A percentile compares a stretch with the other conserved stretches of the same genome.
phyloP scores from a whole-genome alignment of 163 green algal genomes.

The Trebouxiophyceae sp. region DNA sequence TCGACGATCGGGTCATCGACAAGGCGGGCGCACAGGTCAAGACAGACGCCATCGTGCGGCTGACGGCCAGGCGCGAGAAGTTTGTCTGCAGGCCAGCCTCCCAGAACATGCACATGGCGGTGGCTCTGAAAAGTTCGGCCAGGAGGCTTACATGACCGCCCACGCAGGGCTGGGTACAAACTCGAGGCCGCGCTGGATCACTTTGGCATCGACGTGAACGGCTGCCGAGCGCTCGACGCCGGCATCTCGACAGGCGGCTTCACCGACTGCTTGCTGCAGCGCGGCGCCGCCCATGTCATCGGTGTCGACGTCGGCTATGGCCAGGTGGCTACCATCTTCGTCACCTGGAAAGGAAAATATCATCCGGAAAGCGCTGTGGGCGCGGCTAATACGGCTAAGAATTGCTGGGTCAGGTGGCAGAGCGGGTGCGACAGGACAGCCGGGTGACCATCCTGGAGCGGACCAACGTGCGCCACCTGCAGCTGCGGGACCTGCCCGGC shows the following conservation, averaged over 20 bases:
- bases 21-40: constrained; percentile 63
- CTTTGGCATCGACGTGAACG: constrained; percentile 70
- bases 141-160: too few relatives aligned
- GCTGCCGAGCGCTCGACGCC: constrained; percentile 70
- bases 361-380: too few relatives aligned
- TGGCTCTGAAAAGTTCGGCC: background rate
- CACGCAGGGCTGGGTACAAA: constrained; percentile 75
- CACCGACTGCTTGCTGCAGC: constrained; percentile 94
- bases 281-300: constrained; percentile 70
- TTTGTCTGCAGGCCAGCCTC: constrained; percentile 22
- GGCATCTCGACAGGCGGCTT: constrained; percentile 96
- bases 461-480: constrained; percentile 86
- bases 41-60: constrained; percentile 31
- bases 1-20: constrained; percentile 55
- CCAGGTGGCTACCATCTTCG: constrained; percentile 24
- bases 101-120: background rate
- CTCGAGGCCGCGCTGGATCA: constrained; percentile 82
- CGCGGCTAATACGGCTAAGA: too few relatives aligned
- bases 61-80: constrained; percentile 60
- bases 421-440: constrained; percentile 68
- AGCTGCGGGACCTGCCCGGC: constrained; percentile 44
- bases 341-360: too few relatives aligned
- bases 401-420: constrained; percentile 58
- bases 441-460: constrained; percentile 84
- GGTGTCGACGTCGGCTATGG: constrained; percentile 95